Percentiles rank a stretch among this genome's conserved stretches.
These are phyloP conservation scores for Termitomyces eurrhizus DNA, from an alignment of 768 basidiomycete genomes.

Conservation along the genomic window DNA sequence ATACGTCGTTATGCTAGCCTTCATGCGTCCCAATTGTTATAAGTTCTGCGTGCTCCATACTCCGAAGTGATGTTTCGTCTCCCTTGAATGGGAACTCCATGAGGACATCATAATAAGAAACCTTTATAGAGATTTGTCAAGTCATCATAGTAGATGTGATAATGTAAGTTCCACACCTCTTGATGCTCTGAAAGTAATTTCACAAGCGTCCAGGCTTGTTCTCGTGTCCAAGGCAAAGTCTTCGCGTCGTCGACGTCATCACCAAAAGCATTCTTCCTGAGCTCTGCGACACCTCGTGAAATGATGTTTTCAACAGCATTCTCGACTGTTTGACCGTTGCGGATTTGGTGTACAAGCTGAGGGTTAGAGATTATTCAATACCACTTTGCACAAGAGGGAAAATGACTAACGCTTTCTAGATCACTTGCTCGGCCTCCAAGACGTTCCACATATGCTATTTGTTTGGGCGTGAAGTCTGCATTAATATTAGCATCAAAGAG, in stretches of 20 bases:
- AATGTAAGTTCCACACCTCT: constrained; percentile 46
- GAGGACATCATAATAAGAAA: constrained; percentile 79
- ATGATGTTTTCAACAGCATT: constrained; percentile 93
- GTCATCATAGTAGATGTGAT: background rate
- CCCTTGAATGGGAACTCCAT: constrained; percentile 88
- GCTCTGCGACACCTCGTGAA: constrained; percentile 68
- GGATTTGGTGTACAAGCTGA: constrained; percentile 83
- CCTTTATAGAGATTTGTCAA: constrained; percentile 32
- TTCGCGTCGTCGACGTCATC: constrained; percentile 91
- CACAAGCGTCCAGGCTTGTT: constrained; percentile 86
- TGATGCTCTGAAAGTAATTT: constrained; percentile 62
- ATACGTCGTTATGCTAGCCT: constrained; percentile 37
- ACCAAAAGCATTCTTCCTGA: constrained; percentile 90
- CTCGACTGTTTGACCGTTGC: constrained; percentile 63
- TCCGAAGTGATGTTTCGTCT: constrained; percentile 75
- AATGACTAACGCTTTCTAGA: constrained; percentile 66
- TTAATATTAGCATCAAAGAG: constrained; percentile 55
- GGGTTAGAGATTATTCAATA: background rate
- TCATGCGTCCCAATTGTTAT: constrained; percentile 77
- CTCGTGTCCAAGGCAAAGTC: constrained; percentile 73
- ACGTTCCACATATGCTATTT: constrained; percentile 58
- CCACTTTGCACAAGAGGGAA: background rate
- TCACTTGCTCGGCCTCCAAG: constrained; percentile 92
- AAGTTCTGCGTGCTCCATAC: constrained; percentile 86
- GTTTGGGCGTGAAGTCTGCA: constrained; percentile 48